Percentiles rank a stretch among this genome's conserved stretches.
Evolutionary conservation across 2,329 filamentous ascomycete species (phyloP).

Genomic region (Fusarium phyllophilum): DNA sequence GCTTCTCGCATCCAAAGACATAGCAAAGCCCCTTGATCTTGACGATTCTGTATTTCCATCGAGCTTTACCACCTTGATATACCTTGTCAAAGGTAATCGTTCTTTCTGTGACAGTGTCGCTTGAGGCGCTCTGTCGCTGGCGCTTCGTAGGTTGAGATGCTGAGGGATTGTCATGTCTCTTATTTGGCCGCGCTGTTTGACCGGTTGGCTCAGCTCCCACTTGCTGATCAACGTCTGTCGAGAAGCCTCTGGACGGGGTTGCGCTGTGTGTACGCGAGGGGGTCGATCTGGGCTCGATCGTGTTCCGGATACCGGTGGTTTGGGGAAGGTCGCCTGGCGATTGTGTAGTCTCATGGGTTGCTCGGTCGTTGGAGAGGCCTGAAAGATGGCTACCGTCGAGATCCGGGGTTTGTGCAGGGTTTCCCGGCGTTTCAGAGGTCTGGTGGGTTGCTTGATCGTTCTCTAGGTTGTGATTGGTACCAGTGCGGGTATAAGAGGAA

Average conservation of each 20-base stretch:
- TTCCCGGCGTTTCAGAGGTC: accelerated
- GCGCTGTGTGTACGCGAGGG: not conserved
- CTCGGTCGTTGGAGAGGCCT: not conserved
- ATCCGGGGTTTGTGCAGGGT: not conserved
- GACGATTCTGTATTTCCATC: not conserved
- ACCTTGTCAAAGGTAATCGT: accelerated
- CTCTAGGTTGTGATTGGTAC: not conserved
- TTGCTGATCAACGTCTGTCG: not conserved
- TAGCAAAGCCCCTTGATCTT: accelerated
- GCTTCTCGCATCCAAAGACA: not conserved
- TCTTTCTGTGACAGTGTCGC: accelerated
- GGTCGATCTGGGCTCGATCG: not conserved
- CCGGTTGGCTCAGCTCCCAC: accelerated
- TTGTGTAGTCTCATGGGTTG: not conserved
- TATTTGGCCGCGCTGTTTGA: accelerated
- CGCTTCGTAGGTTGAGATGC: not conserved
- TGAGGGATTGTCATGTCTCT: accelerated
- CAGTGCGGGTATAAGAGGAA: not conserved
- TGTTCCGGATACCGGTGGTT: not conserved
- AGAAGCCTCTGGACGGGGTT: accelerated
- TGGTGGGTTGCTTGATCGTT: too few relatives aligned
- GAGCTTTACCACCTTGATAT: accelerated
- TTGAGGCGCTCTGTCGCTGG: not conserved
- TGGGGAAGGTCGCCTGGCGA: not conserved
- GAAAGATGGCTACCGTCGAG: accelerated